Evolutionary conservation across 495 filamentous ascomycete species (phyloP).

Genomic region (Lasiosphaeria miniovina): DNA sequence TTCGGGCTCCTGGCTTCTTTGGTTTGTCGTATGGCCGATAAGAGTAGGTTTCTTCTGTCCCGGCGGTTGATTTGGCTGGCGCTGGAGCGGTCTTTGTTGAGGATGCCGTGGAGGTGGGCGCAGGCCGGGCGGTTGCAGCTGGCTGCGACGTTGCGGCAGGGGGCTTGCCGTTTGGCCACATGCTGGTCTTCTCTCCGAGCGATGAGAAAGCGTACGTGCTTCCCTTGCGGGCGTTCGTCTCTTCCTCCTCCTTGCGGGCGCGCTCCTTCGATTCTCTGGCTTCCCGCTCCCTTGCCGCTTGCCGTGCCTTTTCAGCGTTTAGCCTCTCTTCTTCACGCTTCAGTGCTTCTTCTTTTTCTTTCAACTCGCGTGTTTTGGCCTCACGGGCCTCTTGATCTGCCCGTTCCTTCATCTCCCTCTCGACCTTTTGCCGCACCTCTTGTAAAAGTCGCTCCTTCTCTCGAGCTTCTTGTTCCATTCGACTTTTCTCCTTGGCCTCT

Average conservation of each 20-base stretch:
- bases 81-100: conserved; percentile 33
- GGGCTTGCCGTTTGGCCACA: conserved; percentile 51
- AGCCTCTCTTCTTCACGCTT: conserved; percentile 32
- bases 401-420: conserved; percentile 34
- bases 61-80: conserved; percentile 57
- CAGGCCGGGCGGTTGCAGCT: conserved; percentile 10
- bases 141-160: conserved; percentile 29
- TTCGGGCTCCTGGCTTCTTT: conserved; percentile 47
- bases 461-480: conserved; percentile 37
- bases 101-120: conserved; percentile 17
- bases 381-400: conserved; percentile 31
- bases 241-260: conserved; percentile 34
- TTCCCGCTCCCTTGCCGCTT: conserved; percentile 30
- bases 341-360: conserved; percentile 23
- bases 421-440: conserved; percentile 43
- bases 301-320: conserved; percentile 36
- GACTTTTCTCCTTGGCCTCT: conserved; percentile 35
- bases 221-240: conserved; percentile 37
- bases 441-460: conserved; percentile 47
- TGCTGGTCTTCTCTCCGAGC: conserved; percentile 55
- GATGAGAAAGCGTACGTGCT: conserved; percentile 51
- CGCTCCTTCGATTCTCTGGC: conserved; percentile 34
- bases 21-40: conserved; percentile 81
- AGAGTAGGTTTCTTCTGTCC: conserved; percentile 68
- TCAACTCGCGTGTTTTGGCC: conserved; percentile 33